These are phyloP conservation scores for Heliamphora pulchella DNA, from an alignment of 179 eudicot species.

Conservation along the genomic window DNA sequence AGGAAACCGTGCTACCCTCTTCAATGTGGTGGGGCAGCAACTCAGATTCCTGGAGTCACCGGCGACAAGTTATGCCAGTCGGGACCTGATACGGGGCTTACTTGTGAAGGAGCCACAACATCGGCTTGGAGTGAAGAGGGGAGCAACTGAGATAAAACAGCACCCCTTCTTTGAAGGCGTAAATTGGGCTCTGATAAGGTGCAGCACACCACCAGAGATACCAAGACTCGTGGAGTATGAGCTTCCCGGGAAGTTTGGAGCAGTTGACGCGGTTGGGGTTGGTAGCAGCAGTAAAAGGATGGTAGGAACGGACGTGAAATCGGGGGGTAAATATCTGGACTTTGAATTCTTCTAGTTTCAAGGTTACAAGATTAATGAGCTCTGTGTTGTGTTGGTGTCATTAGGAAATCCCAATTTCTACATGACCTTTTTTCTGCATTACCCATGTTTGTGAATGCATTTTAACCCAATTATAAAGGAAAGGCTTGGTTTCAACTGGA, in stretches of 20 bases:
- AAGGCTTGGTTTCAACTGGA: too few relatives aligned
- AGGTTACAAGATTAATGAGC: too few relatives aligned
- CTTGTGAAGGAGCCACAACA: conserved; percentile 69
- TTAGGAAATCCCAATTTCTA: too few relatives aligned
- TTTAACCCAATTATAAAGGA: too few relatives aligned
- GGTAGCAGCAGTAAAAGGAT: background rate
- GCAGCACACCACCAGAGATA: conserved; percentile 74
- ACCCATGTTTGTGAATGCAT: too few relatives aligned
- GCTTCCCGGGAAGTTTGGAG: conserved; percentile 36
- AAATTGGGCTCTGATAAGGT: conserved; percentile 74
- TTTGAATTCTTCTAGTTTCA: too few relatives aligned
- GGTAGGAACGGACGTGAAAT: too few relatives aligned
- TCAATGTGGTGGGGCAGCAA: conserved; percentile 76
- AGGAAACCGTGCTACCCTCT: conserved; percentile 58
- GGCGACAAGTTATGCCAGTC: conserved; percentile 54
- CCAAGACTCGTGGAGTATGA: conserved; percentile 55
- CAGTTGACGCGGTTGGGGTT: conserved; percentile 20
- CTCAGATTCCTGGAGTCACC: conserved; percentile 61
- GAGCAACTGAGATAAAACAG: conserved; percentile 77
- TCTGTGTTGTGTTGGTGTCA: too few relatives aligned
- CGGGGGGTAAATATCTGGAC: too few relatives aligned
- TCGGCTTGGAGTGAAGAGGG: conserved; percentile 64
- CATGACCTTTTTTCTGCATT: too few relatives aligned
- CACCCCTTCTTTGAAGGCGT: conserved; percentile 80
- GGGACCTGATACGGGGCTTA: conserved; percentile 63